A percentile compares a stretch with the other conserved stretches of the same genome.
Evolutionary conservation across 495 filamentous ascomycete species (phyloP).

Genomic region (Penicillium macrosclerotiorum): DNA sequence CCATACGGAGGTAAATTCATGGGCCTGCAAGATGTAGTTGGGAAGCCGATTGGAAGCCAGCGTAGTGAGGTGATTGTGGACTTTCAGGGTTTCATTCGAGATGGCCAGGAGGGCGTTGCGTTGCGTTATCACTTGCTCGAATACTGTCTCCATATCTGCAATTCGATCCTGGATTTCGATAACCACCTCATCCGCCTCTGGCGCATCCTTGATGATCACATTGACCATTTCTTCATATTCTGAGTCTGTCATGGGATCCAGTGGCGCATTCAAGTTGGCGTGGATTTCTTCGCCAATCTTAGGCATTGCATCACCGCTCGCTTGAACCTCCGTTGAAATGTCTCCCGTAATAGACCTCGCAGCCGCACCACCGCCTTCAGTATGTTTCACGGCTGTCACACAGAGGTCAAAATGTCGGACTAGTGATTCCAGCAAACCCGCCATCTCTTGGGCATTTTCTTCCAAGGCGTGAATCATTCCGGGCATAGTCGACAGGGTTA

Average conservation of each 20-base stretch:
- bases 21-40: slow-evolving; percentile 64
- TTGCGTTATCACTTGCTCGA: slow-evolving; percentile 55
- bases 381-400: slow-evolving; percentile 85
- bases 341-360: slow-evolving; percentile 58
- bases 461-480: slow-evolving; percentile 70
- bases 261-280: slow-evolving; percentile 46
- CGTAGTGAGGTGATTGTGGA: slow-evolving; percentile 65
- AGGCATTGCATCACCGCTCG: slow-evolving; percentile 45
- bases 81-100: slow-evolving; percentile 51
- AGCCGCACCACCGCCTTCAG: slow-evolving; percentile 82
- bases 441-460: slow-evolving; percentile 79
- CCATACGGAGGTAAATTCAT: slow-evolving; percentile 73
- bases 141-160: slow-evolving; percentile 66
- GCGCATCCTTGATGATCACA: slow-evolving; percentile 79
- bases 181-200: slow-evolving; percentile 86
- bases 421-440: slow-evolving; percentile 72
- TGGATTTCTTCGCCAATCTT: slow-evolving; percentile 59
- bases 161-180: slow-evolving; percentile 75
- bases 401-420: slow-evolving; percentile 95
- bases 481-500: slow-evolving; percentile 54
- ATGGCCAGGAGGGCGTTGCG: slow-evolving; percentile 49
- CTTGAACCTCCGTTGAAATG: slow-evolving; percentile 58
- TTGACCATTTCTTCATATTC: slow-evolving; percentile 81
- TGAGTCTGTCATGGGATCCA: slow-evolving; percentile 69
- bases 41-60: slow-evolving; percentile 61